Evolutionary conservation across 1,284 basidiomycete species (phyloP), one percentile per base, ranked within the genome.

Genomic region (Leccinum insolens): DNA sequence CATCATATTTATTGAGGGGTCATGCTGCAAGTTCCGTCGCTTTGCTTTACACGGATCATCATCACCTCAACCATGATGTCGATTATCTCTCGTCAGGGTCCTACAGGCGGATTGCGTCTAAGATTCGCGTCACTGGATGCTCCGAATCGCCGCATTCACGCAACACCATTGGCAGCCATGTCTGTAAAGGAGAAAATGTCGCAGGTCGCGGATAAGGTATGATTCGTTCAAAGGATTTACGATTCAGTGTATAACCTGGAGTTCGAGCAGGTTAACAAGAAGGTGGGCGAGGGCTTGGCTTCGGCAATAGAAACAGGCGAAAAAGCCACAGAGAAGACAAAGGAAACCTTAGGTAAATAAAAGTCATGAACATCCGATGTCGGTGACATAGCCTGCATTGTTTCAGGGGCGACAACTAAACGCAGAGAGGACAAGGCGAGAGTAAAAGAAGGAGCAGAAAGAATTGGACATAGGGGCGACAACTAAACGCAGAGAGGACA

Each of bases 261-360:
- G 31, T 46, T 59, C 41, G 37, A 37, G 31, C 67, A 91, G 89
- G 83, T 90, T 1, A 91, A 89, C 76, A 87, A 85, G 77, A 84
- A 83, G 31, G 81, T 90, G 9, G 89, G 89, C 2, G 76, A 85
- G 70, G 84, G 84, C 2, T 78, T 92, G 9, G 90, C 89, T 15
- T 84, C 82, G 8, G 89, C 88, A 0, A 86, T 92, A 68, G 89
- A 89, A 68, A 86, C 82, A 15, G 89, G 88, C 9, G 87, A 92
- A 76, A 74, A 86, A 67, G 86, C 83, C 12, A 83, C 88, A 1
- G 78, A 85, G 71, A 80, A 82, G 52, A 85, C 88, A 4, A 89
- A 89, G 72, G 81, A 89, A 68, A 82, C 81, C 1, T 20, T 90
- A 9, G 83, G 90, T 88, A 63, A 37, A 82, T 20, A 62, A 52